These are phyloP conservation scores for Blastomyces silverae DNA, from an alignment of 2,329 filamentous ascomycete genomes.

Conservation along the genomic window DNA sequence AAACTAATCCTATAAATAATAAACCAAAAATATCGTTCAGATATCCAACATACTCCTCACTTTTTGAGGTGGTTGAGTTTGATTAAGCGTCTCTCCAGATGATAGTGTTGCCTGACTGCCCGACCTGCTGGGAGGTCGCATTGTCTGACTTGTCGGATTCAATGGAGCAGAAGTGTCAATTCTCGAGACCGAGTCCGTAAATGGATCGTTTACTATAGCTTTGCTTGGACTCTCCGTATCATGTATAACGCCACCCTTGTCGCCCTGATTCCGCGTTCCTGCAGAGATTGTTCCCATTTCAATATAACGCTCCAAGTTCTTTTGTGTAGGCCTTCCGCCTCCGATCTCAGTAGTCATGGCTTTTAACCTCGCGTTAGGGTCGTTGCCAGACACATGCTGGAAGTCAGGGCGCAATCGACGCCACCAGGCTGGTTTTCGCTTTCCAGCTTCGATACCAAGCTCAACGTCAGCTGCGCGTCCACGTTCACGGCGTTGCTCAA, in stretches of 20 bases:
- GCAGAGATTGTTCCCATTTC: constrained; percentile 35
- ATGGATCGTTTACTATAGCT: constrained; percentile 3
- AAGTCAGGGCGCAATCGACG: constrained; percentile 32
- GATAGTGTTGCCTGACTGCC: constrained; percentile 26
- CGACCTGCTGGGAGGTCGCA: constrained; percentile 22
- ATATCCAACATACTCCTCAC: constrained; percentile 41
- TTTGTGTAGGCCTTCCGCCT: constrained; percentile 28
- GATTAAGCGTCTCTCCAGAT: constrained; percentile 18
- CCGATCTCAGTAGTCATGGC: constrained; percentile 34
- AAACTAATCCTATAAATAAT: background rate
- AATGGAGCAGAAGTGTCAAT: constrained; percentile 2
- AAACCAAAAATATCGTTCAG: constrained; percentile 20
- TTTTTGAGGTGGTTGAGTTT: constrained; percentile 28
- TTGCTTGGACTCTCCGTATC: background rate
- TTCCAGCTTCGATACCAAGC: constrained; percentile 49
- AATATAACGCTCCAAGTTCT: constrained; percentile 28
- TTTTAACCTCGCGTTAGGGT: constrained; percentile 28
- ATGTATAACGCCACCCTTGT: constrained; percentile 13
- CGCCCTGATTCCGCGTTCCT: constrained; percentile 15
- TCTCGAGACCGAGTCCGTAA: background rate
- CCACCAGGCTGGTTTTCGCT: constrained; percentile 61
- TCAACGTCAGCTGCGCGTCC: constrained; percentile 53
- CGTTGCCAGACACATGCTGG: constrained; percentile 23
- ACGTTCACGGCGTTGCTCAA: constrained; percentile 55
- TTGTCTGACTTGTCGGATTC: constrained; percentile 15